phyloP scores from a whole-genome alignment of 768 basidiomycete species.

The Imleria badia region DNA sequence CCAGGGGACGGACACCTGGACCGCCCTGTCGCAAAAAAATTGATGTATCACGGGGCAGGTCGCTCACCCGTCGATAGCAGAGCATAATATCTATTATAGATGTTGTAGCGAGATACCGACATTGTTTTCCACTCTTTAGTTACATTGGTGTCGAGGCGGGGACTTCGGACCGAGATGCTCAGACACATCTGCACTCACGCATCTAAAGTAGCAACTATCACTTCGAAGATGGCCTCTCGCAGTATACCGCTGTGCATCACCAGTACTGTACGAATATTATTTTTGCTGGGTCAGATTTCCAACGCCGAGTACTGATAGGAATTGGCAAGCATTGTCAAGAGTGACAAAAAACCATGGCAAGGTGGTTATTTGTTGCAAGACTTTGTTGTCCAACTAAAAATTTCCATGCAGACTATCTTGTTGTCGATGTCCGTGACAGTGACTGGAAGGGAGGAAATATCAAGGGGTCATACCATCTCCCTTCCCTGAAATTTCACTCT shows the following conservation, averaged over 20 bases:
- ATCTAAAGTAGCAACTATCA: neutral
- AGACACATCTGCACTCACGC: conserved; percentile 3
- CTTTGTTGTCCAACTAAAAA: neutral
- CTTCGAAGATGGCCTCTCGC: conserved; percentile 17
- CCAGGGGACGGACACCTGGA: conserved; percentile 29
- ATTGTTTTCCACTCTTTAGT: conserved; percentile 3
- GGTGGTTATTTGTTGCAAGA: conserved; percentile 10
- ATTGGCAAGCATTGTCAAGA: conserved; percentile 68
- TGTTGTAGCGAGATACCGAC: conserved; percentile 9
- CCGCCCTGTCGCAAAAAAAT: conserved; percentile 20
- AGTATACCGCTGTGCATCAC: conserved; percentile 22
- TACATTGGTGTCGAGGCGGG: neutral
- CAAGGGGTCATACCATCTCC: conserved; percentile 57
- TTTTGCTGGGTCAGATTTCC: conserved; percentile 6
- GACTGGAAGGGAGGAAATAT: conserved; percentile 82
- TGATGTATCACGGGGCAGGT: conserved; percentile 19
- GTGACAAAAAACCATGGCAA: conserved; percentile 53
- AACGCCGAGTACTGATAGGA: conserved; percentile 46
- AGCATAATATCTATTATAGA: conserved; percentile 5
- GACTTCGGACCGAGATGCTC: conserved; percentile 8
- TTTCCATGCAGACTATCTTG: conserved; percentile 52
- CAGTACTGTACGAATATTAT: conserved; percentile 16
- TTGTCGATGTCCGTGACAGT: conserved; percentile 85
- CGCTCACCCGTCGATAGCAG: conserved; percentile 23
- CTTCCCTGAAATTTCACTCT: conserved; percentile 57